Percentiles rank a stretch among this genome's conserved stretches.
These are phyloP conservation scores for Prunus yedoensis DNA, from an alignment of 331 rosid genomes.

Conservation along the genomic window DNA sequence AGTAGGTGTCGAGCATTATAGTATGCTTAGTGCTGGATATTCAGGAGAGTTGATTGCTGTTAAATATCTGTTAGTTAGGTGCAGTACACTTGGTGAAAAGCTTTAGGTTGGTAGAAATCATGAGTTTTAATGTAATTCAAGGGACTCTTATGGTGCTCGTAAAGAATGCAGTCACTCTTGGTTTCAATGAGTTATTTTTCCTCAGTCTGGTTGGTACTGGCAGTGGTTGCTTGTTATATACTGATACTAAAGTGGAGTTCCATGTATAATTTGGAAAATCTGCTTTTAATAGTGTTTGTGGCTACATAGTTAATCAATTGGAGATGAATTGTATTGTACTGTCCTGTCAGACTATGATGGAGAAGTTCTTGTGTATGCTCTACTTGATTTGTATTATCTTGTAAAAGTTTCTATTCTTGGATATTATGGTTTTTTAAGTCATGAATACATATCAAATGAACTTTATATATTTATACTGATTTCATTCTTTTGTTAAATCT, in stretches of 20 bases:
- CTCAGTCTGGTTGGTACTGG: slow-evolving; percentile 3
- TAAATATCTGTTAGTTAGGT: neutral
- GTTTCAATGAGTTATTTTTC: neutral
- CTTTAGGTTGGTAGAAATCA: neutral
- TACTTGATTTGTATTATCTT: neutral
- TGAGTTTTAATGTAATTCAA: neutral
- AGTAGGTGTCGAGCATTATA: neutral
- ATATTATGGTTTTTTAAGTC: neutral
- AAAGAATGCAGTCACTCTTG: neutral
- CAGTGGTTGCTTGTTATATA: neutral
- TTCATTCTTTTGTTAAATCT: slow-evolving; percentile 21
- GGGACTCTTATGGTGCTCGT: neutral
- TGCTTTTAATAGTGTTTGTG: neutral
- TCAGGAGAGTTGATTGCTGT: neutral
- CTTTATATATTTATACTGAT: slow-evolving; percentile 14
- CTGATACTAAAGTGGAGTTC: neutral
- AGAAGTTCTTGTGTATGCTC: neutral
- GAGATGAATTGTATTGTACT: neutral
- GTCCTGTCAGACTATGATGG: neutral
- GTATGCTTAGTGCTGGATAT: neutral
- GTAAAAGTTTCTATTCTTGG: neutral
- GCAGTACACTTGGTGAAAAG: neutral
- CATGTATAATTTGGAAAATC: neutral
- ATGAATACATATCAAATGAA: neutral
- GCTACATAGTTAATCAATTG: neutral